These are phyloP conservation scores for Trichoderma guizhouense DNA, from an alignment of 2,329 filamentous ascomycete genomes.

Conservation along the genomic window DNA sequence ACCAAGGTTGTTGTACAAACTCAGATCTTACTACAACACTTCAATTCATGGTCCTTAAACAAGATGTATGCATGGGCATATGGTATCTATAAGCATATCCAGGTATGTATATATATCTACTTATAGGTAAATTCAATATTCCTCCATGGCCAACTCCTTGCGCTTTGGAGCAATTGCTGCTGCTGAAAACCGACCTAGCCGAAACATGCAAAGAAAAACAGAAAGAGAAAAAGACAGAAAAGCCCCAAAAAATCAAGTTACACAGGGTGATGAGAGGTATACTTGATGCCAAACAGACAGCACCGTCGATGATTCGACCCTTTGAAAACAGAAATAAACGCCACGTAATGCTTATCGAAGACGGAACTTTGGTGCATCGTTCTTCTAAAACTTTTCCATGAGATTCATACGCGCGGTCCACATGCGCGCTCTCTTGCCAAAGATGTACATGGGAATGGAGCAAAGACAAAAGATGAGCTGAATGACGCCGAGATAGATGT, in stretches of 20 bases:
- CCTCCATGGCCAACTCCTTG: background rate
- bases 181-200: background rate
- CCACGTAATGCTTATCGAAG: background rate
- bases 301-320: background rate
- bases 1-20: background rate
- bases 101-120: background rate
- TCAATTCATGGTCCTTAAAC: background rate
- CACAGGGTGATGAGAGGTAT: background rate
- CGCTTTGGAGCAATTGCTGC: background rate
- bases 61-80: background rate
- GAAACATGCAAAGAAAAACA: background rate
- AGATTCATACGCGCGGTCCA: slow-evolving; percentile 86
- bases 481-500: slow-evolving; percentile 78
- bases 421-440: slow-evolving; percentile 85
- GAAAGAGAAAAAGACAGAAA: background rate
- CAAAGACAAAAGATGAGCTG: slow-evolving; percentile 71
- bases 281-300: background rate
- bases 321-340: background rate
- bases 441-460: slow-evolving; percentile 91
- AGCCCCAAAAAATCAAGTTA: background rate
- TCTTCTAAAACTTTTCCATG: slow-evolving; percentile 68
- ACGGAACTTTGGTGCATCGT: background rate
- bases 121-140: background rate
- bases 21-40: background rate
- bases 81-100: background rate